Conservation (phyloP, 129 eudicot genomes). For the Chrysanthemum lavandulifolium region DNA sequence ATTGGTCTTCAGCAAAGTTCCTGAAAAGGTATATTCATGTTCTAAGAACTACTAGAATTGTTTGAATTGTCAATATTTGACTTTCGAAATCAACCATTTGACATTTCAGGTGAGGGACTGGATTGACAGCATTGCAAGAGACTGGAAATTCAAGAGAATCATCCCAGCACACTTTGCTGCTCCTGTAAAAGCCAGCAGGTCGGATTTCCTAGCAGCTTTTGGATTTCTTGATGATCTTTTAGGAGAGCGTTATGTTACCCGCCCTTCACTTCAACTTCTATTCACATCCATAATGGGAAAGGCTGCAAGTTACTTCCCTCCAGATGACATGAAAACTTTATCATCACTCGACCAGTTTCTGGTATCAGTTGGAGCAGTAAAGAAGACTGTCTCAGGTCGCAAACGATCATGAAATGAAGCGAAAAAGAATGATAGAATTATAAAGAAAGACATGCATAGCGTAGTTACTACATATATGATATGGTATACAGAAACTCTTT, state of each 20-base stretch:
- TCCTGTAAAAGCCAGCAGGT: slow-evolving; percentile 88
- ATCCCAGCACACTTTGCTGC: slow-evolving; percentile 96
- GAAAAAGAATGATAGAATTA: slow-evolving; percentile 21
- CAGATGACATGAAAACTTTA: slow-evolving; percentile 96
- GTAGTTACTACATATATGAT: slow-evolving; percentile 22
- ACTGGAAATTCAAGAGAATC: slow-evolving; percentile 93
- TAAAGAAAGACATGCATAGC: slow-evolving; percentile 13
- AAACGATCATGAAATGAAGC: slow-evolving; percentile 37
- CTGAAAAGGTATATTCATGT: slow-evolving; percentile 72
- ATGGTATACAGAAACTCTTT: slow-evolving; percentile 21
- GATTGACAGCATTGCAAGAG: slow-evolving; percentile 80
- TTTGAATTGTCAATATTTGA: background rate
- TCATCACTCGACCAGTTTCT: slow-evolving; percentile 94
- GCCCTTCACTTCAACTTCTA: slow-evolving; percentile 80
- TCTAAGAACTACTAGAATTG: background rate
- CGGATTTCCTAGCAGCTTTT: slow-evolving; percentile 92
- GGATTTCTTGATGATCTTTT: slow-evolving; percentile 89
- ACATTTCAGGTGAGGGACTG: slow-evolving; percentile 85
- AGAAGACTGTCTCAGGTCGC: slow-evolving; percentile 93
- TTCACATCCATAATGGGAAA: slow-evolving; percentile 86
- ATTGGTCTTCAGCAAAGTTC: slow-evolving; percentile 96
- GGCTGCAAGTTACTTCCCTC: slow-evolving; percentile 94
- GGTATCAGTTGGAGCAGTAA: slow-evolving; percentile 96
- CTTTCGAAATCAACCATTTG: slow-evolving; percentile 8
- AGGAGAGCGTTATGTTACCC: slow-evolving; percentile 80